These are phyloP conservation scores for Euphrasia confusa DNA, from an alignment of 257 asterid genomes.

Conservation along the genomic window DNA sequence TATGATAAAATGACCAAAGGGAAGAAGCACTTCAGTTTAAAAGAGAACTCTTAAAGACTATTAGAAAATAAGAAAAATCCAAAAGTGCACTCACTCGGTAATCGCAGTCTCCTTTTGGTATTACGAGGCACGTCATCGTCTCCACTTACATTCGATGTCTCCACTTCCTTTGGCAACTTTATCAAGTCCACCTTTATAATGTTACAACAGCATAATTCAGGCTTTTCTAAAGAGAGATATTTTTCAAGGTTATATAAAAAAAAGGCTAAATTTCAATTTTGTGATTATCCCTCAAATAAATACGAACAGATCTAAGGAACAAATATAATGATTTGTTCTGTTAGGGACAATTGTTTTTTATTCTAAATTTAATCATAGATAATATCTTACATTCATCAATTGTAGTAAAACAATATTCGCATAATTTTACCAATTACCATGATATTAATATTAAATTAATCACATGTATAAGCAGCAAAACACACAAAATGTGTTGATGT, in stretches of 20 bases:
- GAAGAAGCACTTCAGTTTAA: slow-evolving; percentile 6
- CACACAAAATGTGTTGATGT: background rate
- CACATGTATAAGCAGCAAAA: slow-evolving; percentile 1
- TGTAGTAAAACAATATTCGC: background rate
- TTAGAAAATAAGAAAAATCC: background rate
- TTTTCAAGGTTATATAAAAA: no score
- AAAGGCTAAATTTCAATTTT: no score
- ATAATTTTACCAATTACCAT: background rate
- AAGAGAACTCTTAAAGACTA: background rate
- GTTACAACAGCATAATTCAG: slow-evolving; percentile 6
- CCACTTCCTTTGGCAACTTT: slow-evolving; percentile 24
- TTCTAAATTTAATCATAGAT: no score
- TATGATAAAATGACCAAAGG: slow-evolving; percentile 22
- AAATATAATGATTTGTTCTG: no score
- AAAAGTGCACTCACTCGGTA: slow-evolving; percentile 40
- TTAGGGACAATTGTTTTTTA: no score
- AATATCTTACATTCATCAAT: background rate
- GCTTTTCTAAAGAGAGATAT: no score
- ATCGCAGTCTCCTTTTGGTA: slow-evolving; percentile 33
- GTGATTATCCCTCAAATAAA: no score
- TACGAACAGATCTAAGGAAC: no score
- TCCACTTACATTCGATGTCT: slow-evolving; percentile 21
- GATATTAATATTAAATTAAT: background rate
- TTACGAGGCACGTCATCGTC: slow-evolving; percentile 24
- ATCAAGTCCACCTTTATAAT: slow-evolving; percentile 29